Evolutionary conservation across 192 early-diverging fungal species (phyloP), one percentile per base, ranked within the genome.

Genomic region (Lunasporangiospora selenospora): DNA sequence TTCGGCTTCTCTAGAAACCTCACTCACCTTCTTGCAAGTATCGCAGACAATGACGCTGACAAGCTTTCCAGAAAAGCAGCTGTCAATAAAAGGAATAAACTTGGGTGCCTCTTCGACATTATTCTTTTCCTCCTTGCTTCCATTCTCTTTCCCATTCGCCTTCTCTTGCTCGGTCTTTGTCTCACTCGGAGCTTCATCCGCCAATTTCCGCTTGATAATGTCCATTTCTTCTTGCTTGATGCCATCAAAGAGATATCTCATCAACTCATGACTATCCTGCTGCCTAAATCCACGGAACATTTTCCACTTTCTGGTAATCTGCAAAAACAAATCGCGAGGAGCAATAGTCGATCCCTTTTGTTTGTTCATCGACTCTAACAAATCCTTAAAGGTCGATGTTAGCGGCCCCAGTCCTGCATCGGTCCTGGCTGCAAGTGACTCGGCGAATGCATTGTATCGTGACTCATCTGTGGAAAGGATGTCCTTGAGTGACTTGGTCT

Each of bases 31-130:
- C 50, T 77, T 76, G 76, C 89, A 91, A 2, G 63, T 46, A 32
- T 88, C 85, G 64, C 91, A 92, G 12, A 92, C 82, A 58, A 92
- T 85, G 31, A 86, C 76, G 31, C 82, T 85, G n/a, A 85, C 84
- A 34, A 92, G 62, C 53, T 81, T 71, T 36, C 90, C 91, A 3
- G 82, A 82, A 81, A 92, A 92, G 13, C 85, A 77, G 8, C 64
- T 65, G 43, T 92, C 90, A 31, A 91, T 81, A 52, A 87, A 86
- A 33, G 86, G 84, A 5, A 48, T 36, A 13, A 53, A 67, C 30
- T 65, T 65, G 15, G 33, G 38, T 10, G 26, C 2, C 19, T 40
- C n/a, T 31, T 24, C 43, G 16, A 19, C 41, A 33, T 26, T 19
- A 9, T 15, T 49, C 8, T 30, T 10, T 1, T 27, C 66, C 8